Evolutionary conservation across 169 alveolate species (phyloP).

Genomic region (Eimeria tenella): DNA sequence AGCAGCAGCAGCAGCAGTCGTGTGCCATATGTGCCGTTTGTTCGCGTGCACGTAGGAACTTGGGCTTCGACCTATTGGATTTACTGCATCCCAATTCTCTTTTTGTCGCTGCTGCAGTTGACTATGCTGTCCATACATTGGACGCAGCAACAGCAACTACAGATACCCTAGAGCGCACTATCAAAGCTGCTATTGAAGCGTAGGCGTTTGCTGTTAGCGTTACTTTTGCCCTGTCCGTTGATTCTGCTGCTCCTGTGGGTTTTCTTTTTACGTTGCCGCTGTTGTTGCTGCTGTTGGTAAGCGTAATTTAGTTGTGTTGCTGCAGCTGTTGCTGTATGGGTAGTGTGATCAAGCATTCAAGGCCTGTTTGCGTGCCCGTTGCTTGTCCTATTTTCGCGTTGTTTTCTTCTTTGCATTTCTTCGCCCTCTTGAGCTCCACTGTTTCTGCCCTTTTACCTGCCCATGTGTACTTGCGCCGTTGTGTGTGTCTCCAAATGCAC

Average conservation of each 20-base stretch:
- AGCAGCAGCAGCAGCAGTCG: background rate
- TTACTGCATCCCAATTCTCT: background rate
- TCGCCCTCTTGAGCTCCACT: too few species aligned
- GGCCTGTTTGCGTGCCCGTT: background rate
- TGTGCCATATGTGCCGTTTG: background rate
- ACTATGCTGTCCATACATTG: background rate
- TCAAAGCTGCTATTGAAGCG: background rate
- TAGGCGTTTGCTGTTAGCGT: background rate
- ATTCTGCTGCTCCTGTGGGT: background rate
- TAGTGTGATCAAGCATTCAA: background rate
- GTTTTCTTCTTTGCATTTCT: too few species aligned
- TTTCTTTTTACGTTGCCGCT: too few species aligned
- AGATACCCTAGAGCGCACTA: background rate
- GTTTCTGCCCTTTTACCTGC: too few species aligned
- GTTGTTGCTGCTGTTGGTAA: too few species aligned
- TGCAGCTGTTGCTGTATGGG: background rate
- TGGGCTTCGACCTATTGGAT: background rate
- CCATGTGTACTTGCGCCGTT: too few species aligned
- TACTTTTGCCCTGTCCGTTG: background rate
- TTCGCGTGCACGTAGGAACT: background rate
- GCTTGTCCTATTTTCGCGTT: background rate
- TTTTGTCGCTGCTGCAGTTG: constrained; percentile 13
- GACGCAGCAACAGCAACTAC: background rate
- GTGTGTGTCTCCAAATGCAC: background rate
- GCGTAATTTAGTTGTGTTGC: background rate